Base-by-base conservation (phyloP, 2,329 filamentous ascomycete species). In the Aphanocladium album region DNA sequence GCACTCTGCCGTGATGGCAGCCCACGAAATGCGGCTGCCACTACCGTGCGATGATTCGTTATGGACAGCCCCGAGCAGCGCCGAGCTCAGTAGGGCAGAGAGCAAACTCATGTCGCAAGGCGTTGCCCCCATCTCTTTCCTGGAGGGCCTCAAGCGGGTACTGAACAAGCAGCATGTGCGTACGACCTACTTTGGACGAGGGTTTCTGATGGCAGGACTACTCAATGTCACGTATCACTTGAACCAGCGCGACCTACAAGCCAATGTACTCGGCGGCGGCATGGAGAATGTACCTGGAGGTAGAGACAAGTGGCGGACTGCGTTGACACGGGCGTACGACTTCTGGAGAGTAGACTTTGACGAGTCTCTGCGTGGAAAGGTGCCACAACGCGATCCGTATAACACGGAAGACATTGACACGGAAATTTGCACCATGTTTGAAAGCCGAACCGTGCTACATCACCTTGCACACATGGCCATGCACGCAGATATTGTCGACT, bases 381-480 rank as follows among this genome's bases (percentile, higher is more conserved):
- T 83, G 47, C 71, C 72, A 3, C 72, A 79, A 33, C 74, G 76
- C 25, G 81, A 84, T 57, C 83, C 85, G 2, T 85, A 86, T 66
- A 75, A 76, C 53, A 80, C 80, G 65, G 79, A 82, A 57, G 71
- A 80, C 79, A 67, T 69, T 47, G 86, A 88, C 67, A 85, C 89
- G 67, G 81, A 85, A 62, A 75, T 79, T 56, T 84, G 81, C 60
- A 76, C 83, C 16, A 87, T 96, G 33, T 93, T 95, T 67, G 91
- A 97, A 72, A 92, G 89, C 64, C 86, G 91, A 21, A 96, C 89
- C 2, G 93, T 96, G 30, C 79, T 98, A 49, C 93, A 98, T 70
- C 91, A 96, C 68, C 80, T 99, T 14, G 95, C 95, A 0, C 95
- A 98, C 73, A 97, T 99, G 91, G 91, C 92, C 3, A 96, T 96